Evolutionary conservation across 176 grass and related monocot species (phyloP), one percentile per base, ranked within the genome.

Genomic region (Coix lacrymajobi): DNA sequence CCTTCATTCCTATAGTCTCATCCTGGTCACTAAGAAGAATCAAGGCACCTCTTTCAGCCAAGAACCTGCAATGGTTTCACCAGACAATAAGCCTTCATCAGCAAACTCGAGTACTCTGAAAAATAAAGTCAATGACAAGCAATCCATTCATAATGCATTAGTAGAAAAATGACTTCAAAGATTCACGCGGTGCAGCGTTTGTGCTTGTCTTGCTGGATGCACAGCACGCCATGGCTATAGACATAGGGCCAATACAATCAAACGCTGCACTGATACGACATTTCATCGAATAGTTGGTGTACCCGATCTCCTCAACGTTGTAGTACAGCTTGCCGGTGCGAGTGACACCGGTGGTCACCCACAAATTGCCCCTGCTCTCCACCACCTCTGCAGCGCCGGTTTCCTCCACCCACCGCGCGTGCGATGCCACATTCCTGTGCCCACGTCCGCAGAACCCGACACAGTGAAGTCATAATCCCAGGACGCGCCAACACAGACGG

Each of bases 301-400:
- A 91, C 92, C 88, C 71, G 39, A 93, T 93, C 94, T 98, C 95
- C 88, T 94, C 92, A 26, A 98, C 58, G 36, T 92, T 91, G 60
- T 91, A 98, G 76, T 84, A 91, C 10, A 98, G 88, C 58, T 91
- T 93, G 74, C 62, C 75, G 5, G 76, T 76, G 32, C 90, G 44
- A 5, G 76, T 73, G n/a, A 94, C 65, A 28, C 92, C 88, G 1
- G 92, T 92, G 69, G 85, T 94, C 68, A 86, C 54, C 95, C 95
- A 97, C 62, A 91, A 66, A 78, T 93, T 97, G 33, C 95, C 92
- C 41, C 89, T 97, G 61, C 82, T 89, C 36, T 94, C 95, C 63
- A 89, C 51, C 37, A 94, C 88, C 85, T 94, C 88, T 1, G 77
- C 95, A 61, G 84, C 90, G 19, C 90, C 86, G 39, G 82, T 79